Evolutionary conservation across 2,329 filamentous ascomycete genomes (phyloP), one percentile per base, ranked within the genome.

Genomic region (Neurospora sp.): DNA sequence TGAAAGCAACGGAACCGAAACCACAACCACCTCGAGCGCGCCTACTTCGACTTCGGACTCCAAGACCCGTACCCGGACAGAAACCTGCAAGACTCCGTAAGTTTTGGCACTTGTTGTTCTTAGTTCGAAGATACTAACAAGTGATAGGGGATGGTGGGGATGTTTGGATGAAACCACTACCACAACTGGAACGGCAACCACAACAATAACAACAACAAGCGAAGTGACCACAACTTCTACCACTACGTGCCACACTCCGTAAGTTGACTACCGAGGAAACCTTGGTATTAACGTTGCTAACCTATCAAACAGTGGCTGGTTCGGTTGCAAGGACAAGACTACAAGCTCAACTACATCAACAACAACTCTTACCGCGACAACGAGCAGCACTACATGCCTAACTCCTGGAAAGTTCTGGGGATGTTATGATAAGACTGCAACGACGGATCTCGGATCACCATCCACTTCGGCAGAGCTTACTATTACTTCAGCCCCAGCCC

Each of bases 1-100:
- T 77, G 91, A 94, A 79, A 97, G 93, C 78, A 97, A 97, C 78
- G 91, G 91, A 38, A 96, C 92, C 1, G 91, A 94, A 73, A 86
- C 85, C 1, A 93, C 89, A 0, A 91, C 90, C 0, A 88, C 88
- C 0, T 84, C 87, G 1, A 83, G 82, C 4, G 84, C 85, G 0
- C 86, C 86, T 1, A 85, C 86, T 1, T 84, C 85, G 2, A 88
- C 87, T 1, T 65, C 28, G 28, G 28, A 33, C 28, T 33, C 70
- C 2, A 86, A 86, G 62, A 91, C 88, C 3, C 80, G 86, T 68
- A 93, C 90, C 1, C 86, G 93, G 65, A 97, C 94, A 0, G 89
- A 90, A 69, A 97, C 93, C 0, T 97, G 94, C 81, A 87, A 96
- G 79, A 97, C 94, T 1, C 94, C 94, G 73, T 37, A 77, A 67